Conservation (phyloP, 169 alveolate genomes). For the Eimeria falciformis region DNA sequence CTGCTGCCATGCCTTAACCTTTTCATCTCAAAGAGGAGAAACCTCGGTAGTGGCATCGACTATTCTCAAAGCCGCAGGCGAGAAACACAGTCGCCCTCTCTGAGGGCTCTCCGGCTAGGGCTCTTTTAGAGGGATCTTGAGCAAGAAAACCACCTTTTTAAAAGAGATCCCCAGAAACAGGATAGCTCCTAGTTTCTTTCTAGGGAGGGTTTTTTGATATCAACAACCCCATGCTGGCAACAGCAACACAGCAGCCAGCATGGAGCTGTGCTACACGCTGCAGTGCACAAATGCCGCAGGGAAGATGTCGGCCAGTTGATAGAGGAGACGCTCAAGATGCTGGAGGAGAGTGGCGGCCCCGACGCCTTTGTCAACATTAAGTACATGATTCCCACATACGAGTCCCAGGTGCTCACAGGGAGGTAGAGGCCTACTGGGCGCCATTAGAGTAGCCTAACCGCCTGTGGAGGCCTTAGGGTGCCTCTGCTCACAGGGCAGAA, state of each 20-base stretch:
- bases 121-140: too few relatives aligned
- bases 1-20: slow-evolving; percentile 93
- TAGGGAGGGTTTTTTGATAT: too few relatives aligned
- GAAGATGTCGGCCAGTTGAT: slow-evolving; percentile 91
- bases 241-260: not conserved
- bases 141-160: too few relatives aligned
- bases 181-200: too few relatives aligned
- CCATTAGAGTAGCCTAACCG: too few relatives aligned
- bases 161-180: too few relatives aligned
- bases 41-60: slow-evolving; percentile 91
- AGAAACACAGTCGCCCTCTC: not conserved
- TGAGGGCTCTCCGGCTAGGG: not conserved
- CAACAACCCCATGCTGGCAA: not conserved
- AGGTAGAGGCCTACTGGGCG: not conserved
- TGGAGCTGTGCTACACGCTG: too few relatives aligned
- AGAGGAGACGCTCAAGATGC: slow-evolving; percentile 94
- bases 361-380: slow-evolving; percentile 95
- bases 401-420: slow-evolving; percentile 86
- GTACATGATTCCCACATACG: slow-evolving; percentile 96
- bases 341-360: slow-evolving; percentile 94
- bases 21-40: slow-evolving; percentile 89
- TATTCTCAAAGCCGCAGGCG: slow-evolving; percentile 91
- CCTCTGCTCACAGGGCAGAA: too few relatives aligned
- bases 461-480: too few relatives aligned
- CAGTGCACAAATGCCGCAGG: slow-evolving; percentile 38